A percentile compares a stretch with the other conserved stretches of the same genome.
Conservation (phyloP, 106 monocot species). For the Acorus gramineus region DNA sequence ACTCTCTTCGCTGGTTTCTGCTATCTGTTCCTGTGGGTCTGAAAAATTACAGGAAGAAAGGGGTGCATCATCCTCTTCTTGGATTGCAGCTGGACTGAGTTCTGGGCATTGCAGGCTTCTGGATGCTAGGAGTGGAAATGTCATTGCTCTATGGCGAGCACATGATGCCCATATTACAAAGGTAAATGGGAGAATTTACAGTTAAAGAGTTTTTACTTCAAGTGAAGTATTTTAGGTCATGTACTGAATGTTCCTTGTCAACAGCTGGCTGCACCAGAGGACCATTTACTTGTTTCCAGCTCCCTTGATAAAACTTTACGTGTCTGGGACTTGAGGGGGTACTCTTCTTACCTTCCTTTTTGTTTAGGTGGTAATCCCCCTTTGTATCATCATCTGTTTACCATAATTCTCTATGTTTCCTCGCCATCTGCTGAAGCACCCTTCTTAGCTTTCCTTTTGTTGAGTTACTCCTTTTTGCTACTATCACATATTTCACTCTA, state of each 20-base stretch:
- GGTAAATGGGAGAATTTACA: slow-evolving; percentile 20
- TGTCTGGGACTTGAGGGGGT: slow-evolving; percentile 95
- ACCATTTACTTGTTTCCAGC: slow-evolving; percentile 88
- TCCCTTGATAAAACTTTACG: slow-evolving; percentile 88
- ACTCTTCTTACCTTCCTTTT: neutral
- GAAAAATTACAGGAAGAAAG: slow-evolving; percentile 26
- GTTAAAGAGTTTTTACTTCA: neutral
- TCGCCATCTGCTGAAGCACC: no score
- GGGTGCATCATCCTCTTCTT: slow-evolving; percentile 27
- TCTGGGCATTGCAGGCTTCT: slow-evolving; percentile 88
- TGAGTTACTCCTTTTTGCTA: no score
- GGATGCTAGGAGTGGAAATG: slow-evolving; percentile 70
- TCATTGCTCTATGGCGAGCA: slow-evolving; percentile 74
- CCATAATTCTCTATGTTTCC: neutral
- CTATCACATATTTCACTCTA: no score
- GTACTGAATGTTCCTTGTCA: slow-evolving; percentile 6
- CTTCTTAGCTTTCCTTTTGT: no score
- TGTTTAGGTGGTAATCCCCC: no score
- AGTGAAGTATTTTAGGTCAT: neutral
- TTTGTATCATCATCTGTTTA: neutral
- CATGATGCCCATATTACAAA: slow-evolving; percentile 94
- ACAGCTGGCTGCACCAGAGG: slow-evolving; percentile 73
- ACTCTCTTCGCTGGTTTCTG: slow-evolving; percentile 70
- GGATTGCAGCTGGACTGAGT: slow-evolving; percentile 65
- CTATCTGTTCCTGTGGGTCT: slow-evolving; percentile 81